Percentiles rank a stretch among this genome's conserved stretches.
phyloP scores from a whole-genome alignment of 2,329 filamentous ascomycete species.

The Kalmusia sp. region DNA sequence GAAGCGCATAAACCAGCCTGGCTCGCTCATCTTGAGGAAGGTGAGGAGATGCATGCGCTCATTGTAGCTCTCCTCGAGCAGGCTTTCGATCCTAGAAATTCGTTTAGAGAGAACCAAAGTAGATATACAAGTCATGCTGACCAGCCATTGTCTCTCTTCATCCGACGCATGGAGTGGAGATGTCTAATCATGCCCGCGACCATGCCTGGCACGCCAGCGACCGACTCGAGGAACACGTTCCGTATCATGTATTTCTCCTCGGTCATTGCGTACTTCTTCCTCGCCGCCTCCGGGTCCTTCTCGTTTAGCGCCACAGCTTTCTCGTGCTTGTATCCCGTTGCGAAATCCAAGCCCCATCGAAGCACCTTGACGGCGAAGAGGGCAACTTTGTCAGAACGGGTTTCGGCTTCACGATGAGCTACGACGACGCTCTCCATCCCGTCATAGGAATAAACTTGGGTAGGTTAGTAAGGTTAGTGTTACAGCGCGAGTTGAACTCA shows the following conservation, averaged over 20 bases:
- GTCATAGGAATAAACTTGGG: slow-evolving; percentile 70
- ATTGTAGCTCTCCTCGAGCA: slow-evolving; percentile 90
- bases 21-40: slow-evolving; percentile 89
- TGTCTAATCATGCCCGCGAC: slow-evolving; percentile 94
- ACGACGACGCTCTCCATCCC: slow-evolving; percentile 79
- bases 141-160: slow-evolving; percentile 94
- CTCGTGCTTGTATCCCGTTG: slow-evolving; percentile 81
- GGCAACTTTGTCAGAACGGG: slow-evolving; percentile 78
- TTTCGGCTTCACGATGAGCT: slow-evolving; percentile 77
- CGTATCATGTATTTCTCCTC: slow-evolving; percentile 89
- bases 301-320: slow-evolving; percentile 51
- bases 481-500: slow-evolving; percentile 21
- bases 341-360: slow-evolving; percentile 81
- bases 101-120: slow-evolving; percentile 14
- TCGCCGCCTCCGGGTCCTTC: slow-evolving; percentile 59
- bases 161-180: slow-evolving; percentile 78
- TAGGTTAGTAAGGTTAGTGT: slow-evolving; percentile 14
- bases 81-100: slow-evolving; percentile 80
- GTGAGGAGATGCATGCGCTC: slow-evolving; percentile 93
- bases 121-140: slow-evolving; percentile 27
- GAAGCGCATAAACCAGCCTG: slow-evolving; percentile 86
- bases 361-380: slow-evolving; percentile 77
- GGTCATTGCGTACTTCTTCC: slow-evolving; percentile 71
- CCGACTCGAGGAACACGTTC: slow-evolving; percentile 92
- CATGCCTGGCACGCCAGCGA: slow-evolving; percentile 96